Evolutionary conservation across 352 stramenopile species (phyloP), one percentile per base, ranked within the genome.

Genomic region (Globisporangium iwayamae): DNA sequence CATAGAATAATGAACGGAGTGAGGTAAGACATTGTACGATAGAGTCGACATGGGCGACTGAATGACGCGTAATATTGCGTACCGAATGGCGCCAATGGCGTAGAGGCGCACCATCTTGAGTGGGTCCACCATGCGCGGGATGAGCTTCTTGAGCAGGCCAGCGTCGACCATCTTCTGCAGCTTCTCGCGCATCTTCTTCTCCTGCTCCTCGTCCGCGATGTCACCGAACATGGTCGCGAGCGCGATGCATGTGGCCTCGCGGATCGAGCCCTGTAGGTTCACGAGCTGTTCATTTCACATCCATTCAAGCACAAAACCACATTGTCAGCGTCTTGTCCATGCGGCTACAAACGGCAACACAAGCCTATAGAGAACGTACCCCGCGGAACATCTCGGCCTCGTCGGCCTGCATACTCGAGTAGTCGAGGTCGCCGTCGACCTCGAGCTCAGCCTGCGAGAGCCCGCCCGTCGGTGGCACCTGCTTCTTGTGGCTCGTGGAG

Each of bases 401-500:
- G 22, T 91, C 79, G 5, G 67, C 67, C 22, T 73, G 67, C 67
- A 93, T 70, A 14, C 64, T 69, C 28, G 73, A 75, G 13, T 77
- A 76, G 51, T 87, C 79, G 22, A 68, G n/a, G 43, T 77, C 69
- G 56, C 70, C 68, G 13, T 62, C 67, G 38, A 70, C 66, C 25
- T 89, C 80, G 9, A 91, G 60, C 70, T 95, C 83, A 4, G 75
- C 80, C 9, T 66, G 65, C 47, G 86, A 78, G 8, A 82, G 72
- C 3, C 74, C 80, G 25, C 81, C 84, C 3, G 81, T 90, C 4
- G 84, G 83, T 51, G 81, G 79, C 65, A 67, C 69, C 56, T 79
- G 74, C 70, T 91, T 93, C 80, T 93, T 93, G 75, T 95, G 86
- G 71, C 83, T 92, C 36, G 77, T 90, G 22, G 76, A 79, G n/a